Conservation (phyloP, 768 basidiomycete species). For the Tricholomella constricta region DNA sequence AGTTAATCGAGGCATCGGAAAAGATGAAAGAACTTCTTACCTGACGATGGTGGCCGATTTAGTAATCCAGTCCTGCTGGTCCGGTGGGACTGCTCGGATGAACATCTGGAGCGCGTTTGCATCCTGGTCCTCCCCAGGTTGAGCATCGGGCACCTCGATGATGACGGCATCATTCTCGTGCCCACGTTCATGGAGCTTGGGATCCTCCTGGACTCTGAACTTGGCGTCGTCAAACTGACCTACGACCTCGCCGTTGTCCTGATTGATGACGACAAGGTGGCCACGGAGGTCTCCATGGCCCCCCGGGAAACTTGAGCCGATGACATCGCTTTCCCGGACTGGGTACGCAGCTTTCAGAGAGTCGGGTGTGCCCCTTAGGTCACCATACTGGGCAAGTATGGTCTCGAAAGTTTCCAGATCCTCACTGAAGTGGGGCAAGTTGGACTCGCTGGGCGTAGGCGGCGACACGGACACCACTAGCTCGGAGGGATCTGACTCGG, state of each 20-base stretch:
- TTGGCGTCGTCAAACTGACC: constrained; percentile 61
- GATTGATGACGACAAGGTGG: constrained; percentile 70
- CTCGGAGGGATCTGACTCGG: constrained; percentile 37
- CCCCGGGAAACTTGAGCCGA: constrained; percentile 17
- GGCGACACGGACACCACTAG: constrained; percentile 38
- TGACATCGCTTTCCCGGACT: constrained; percentile 4
- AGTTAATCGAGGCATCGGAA: background rate
- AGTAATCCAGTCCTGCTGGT: constrained; percentile 71
- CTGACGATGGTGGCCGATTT: constrained; percentile 63
- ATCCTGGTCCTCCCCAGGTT: constrained; percentile 36
- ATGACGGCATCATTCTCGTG: constrained; percentile 68
- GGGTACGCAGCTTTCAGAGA: constrained; percentile 5
- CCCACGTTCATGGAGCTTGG: constrained; percentile 47
- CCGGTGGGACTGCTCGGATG: constrained; percentile 62
- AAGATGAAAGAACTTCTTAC: constrained; percentile 34
- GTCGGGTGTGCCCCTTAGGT: constrained; percentile 34
- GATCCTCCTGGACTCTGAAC: constrained; percentile 60
- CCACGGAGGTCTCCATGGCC: constrained; percentile 45
- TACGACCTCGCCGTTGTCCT: constrained; percentile 70
- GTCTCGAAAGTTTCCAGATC: constrained; percentile 68
- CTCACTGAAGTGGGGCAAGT: constrained; percentile 45
- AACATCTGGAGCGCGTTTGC: constrained; percentile 52
- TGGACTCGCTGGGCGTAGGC: constrained; percentile 23
- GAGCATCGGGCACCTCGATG: constrained; percentile 63
- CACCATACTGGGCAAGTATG: constrained; percentile 65